Percentiles rank a stretch among this genome's conserved stretches.
phyloP scores from a whole-genome alignment of 208 protist species.

The Jaenimonas drosophilae region DNA sequence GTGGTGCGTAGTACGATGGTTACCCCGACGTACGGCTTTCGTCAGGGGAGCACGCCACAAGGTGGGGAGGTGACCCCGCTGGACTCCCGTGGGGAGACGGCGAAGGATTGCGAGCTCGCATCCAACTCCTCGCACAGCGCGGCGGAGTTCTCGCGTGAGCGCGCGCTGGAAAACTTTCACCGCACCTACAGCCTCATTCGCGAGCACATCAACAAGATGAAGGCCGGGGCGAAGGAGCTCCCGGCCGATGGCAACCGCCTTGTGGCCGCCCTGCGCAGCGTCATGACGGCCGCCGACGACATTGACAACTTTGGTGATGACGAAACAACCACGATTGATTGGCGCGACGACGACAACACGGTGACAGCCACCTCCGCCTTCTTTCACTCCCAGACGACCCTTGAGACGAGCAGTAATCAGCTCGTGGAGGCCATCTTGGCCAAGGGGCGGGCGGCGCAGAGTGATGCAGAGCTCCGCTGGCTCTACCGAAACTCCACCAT shows the following conservation, averaged over 20 bases:
- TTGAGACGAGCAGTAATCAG: conserved; percentile 30
- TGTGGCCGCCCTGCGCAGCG: not conserved
- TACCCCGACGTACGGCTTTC: too few species aligned
- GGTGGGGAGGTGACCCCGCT: too few species aligned
- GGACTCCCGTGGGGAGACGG: too few species aligned
- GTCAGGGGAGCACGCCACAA: too few species aligned
- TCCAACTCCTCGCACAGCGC: too few species aligned
- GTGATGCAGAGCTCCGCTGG: conserved; percentile 36
- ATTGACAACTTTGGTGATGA: not conserved
- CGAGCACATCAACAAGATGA: too few species aligned
- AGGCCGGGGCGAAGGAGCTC: too few species aligned
- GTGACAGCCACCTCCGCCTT: conserved; percentile 28
- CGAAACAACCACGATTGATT: conserved; percentile 12
- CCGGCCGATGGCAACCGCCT: not conserved
- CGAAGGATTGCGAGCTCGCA: too few species aligned
- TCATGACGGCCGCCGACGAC: not conserved
- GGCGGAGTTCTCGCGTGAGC: too few species aligned
- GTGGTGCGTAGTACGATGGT: too few species aligned
- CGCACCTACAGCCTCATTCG: too few species aligned
- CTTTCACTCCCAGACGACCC: conserved; percentile 12
- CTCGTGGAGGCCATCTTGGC: conserved; percentile 44
- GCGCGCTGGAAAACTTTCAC: too few species aligned
- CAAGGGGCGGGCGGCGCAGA: conserved; percentile 21
- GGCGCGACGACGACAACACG: conserved; percentile 36
- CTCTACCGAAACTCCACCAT: conserved; percentile 41